These are phyloP conservation scores for Xylariaceae sp. DNA, from an alignment of 2,329 filamentous ascomycete species.

Conservation along the genomic window DNA sequence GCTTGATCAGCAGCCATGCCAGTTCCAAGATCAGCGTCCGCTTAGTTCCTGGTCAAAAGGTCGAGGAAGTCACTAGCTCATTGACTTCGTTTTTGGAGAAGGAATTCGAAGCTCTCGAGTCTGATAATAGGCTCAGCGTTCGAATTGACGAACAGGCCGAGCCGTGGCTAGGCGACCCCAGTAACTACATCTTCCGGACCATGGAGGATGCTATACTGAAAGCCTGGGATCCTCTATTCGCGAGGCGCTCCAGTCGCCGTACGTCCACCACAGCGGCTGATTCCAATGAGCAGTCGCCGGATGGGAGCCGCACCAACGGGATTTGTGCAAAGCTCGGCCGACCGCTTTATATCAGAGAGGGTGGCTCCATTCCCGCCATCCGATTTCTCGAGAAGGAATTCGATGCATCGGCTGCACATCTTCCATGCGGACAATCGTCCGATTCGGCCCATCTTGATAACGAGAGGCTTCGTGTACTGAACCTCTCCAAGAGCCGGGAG, in stretches of 20 bases:
- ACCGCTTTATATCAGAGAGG: conserved; percentile 90
- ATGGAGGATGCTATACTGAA: conserved; percentile 79
- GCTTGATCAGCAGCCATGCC: conserved; percentile 83
- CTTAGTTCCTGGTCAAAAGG: conserved; percentile 87
- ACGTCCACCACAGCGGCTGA: conserved; percentile 8
- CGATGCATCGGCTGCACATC: conserved; percentile 78
- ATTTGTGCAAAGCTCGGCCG: conserved; percentile 41
- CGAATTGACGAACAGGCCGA: conserved; percentile 91
- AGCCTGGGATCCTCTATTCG: conserved; percentile 64
- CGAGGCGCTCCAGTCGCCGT: conserved; percentile 12
- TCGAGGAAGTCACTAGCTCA: conserved; percentile 64
- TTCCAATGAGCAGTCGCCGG: conserved; percentile 19
- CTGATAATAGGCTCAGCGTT: conserved; percentile 73
- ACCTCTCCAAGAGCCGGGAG: conserved; percentile 84
- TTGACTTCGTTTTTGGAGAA: conserved; percentile 62
- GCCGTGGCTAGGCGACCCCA: conserved; percentile 89
- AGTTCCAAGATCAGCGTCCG: conserved; percentile 85
- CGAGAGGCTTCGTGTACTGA: conserved; percentile 80
- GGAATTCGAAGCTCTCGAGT: conserved; percentile 69
- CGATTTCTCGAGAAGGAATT: conserved; percentile 94
- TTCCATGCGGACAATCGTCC: conserved; percentile 91
- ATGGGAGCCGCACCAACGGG: conserved; percentile 2
- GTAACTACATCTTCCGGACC: conserved; percentile 84
- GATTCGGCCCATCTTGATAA: conserved; percentile 94
- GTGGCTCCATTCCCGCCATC: conserved; percentile 90